Evolutionary conservation across 345 rosid genomes (phyloP).

Genomic region (Rhodomyrtus tomentosa): DNA sequence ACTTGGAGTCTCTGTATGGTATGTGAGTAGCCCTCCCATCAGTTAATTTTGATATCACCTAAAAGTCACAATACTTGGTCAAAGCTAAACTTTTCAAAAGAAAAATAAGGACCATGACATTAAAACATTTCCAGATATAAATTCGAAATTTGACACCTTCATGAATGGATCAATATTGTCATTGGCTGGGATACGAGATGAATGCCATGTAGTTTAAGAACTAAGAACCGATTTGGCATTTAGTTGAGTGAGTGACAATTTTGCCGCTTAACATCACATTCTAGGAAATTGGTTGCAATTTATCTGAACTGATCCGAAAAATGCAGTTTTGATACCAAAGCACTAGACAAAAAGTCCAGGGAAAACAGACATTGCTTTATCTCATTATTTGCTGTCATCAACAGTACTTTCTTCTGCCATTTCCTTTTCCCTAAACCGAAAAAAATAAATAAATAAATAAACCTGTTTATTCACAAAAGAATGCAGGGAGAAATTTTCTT

Average conservation of each 20-base stretch:
- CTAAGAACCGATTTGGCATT: not conserved
- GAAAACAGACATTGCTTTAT: not conserved
- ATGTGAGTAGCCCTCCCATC: slow-evolving; percentile 83
- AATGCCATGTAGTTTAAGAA: not conserved
- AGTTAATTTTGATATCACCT: slow-evolving; percentile 98
- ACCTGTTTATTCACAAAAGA: not conserved
- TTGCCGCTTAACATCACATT: not conserved
- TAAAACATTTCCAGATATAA: not conserved
- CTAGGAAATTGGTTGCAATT: not conserved
- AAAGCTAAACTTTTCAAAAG: not conserved
- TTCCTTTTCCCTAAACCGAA: not conserved
- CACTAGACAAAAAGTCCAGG: not conserved
- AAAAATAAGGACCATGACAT: not conserved
- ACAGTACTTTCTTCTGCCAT: not conserved
- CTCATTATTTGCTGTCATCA: not conserved
- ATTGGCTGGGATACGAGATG: not conserved
- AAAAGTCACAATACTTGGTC: not conserved
- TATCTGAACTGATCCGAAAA: not conserved
- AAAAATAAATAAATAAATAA: not conserved
- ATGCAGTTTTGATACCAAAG: not conserved
- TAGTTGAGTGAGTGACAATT: not conserved
- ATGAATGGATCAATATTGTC: not conserved
- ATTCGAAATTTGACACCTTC: not conserved
- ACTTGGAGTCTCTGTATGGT: slow-evolving; percentile 97
- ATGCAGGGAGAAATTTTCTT: not conserved